Evolutionary conservation across 2,329 filamentous ascomycete genomes (phyloP), one percentile per base, ranked within the genome.

Genomic region (Ophiostoma montium): DNA sequence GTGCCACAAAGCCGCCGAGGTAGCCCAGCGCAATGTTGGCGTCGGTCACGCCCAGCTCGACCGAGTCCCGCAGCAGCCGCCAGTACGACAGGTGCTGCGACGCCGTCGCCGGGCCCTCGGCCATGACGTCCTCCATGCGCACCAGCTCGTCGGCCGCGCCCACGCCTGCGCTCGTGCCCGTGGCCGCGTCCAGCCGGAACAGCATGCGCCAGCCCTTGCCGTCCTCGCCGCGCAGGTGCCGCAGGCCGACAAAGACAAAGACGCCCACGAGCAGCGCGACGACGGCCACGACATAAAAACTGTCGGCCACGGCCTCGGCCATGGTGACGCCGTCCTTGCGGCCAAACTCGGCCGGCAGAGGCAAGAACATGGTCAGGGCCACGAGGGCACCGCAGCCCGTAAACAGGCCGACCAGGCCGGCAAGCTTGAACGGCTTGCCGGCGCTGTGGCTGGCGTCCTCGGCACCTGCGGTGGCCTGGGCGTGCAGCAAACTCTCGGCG

Each of bases 321-420:
- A 84, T 80, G 0, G 81, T 83, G 10, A 84, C 71, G n/a, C 83
- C 86, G 36, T 80, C 71, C 27, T 80, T 71, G 58, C 82, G 77
- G 23, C 73, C 73, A 60, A 96, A 94, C 32, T 75, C 75, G 2
- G 87, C 83, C 0, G 92, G 92, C 16, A 98, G 74, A 6, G 90
- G 92, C 13, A 98, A 72, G 61, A 98, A 96, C 32, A 92, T 60
- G 0, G 71, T 65, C 30, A 98, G 70, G 11, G 92, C 88, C 5
- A 98, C 73, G 5, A 98, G 72, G 13, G 92, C 92, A 52, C 92
- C 92, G 58, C 86, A 86, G 21, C 92, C 92, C 8, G 92, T 95
- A 61, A 94, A 94, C 51, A 95, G 70, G 5, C 92, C 92, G 5
- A 98, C 92, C 46, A 89, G 80, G 0, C 92, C 92, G 15, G 92